Conservation (phyloP, 148 eudicot genomes). For the Silene conica region DNA sequence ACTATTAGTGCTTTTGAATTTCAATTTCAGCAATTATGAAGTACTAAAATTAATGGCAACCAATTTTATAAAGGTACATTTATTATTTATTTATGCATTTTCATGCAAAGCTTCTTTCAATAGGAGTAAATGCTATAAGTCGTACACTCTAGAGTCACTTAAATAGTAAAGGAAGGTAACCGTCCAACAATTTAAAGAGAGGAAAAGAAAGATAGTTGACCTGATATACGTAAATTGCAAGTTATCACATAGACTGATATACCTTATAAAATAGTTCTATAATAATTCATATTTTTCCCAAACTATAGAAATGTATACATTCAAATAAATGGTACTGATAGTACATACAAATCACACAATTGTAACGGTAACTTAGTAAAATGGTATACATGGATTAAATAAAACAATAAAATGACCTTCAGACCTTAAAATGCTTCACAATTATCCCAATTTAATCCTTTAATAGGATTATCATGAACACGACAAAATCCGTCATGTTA, state of each 20-base stretch:
- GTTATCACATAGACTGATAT: too few relatives aligned
- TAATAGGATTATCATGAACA: neutral
- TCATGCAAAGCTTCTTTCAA: neutral
- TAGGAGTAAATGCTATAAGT: neutral
- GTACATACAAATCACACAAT: neutral
- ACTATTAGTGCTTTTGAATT: neutral
- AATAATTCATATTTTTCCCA: neutral
- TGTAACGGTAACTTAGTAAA: neutral
- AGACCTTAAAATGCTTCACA: neutral
- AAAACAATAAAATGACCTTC: neutral
- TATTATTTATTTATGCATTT: neutral
- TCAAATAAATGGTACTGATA: neutral
- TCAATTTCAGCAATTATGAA: neutral
- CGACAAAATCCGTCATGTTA: neutral
- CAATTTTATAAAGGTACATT: neutral
- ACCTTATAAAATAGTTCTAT: too few relatives aligned
- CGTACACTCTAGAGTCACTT: neutral
- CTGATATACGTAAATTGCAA: too few relatives aligned
- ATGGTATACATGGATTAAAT: neutral
- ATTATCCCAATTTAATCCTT: neutral
- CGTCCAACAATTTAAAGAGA: neutral
- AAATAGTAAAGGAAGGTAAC: neutral
- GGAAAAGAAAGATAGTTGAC: neutral
- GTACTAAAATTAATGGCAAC: constrained; percentile 4
- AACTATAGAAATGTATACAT: neutral